These are phyloP conservation scores for Saturnispora bothae DNA, from an alignment of 805 yeast species.

Conservation along the genomic window DNA sequence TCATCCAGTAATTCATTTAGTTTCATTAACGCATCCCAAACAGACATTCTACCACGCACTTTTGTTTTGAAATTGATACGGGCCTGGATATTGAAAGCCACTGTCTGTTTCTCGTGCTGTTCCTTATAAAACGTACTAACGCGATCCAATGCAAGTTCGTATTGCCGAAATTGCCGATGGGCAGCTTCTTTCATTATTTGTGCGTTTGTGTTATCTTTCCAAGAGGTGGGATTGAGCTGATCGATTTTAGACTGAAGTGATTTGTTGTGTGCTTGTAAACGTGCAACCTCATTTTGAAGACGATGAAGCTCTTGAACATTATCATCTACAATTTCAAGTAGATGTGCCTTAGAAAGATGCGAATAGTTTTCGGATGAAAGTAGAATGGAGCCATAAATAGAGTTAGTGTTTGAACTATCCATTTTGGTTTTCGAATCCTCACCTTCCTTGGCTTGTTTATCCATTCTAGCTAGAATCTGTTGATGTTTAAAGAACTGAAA, in stretches of 20 bases:
- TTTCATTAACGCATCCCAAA: slow-evolving; percentile 61
- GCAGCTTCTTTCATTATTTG: slow-evolving; percentile 17
- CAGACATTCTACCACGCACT: slow-evolving; percentile 52
- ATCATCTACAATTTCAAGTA: neutral
- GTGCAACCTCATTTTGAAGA: too few relatives aligned
- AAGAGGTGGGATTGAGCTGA: too few relatives aligned
- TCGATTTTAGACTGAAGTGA: too few relatives aligned
- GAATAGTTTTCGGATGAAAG: too few relatives aligned
- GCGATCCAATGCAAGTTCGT: slow-evolving; percentile 57
- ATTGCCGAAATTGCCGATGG: slow-evolving; percentile 43
- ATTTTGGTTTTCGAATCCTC: too few relatives aligned
- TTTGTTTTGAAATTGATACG: slow-evolving; percentile 62
- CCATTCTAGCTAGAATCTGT: too few relatives aligned
- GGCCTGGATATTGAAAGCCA: slow-evolving; percentile 62
- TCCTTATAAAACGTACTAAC: slow-evolving; percentile 57
- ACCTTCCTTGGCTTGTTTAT: too few relatives aligned
- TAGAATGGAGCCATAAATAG: too few relatives aligned
- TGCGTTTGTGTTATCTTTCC: slow-evolving; percentile 18
- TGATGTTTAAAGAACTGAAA: too few relatives aligned
- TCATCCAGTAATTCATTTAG: slow-evolving; percentile 57
- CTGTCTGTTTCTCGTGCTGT: slow-evolving; percentile 62
- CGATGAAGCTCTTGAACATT: slow-evolving; percentile 1
- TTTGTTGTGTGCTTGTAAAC: too few relatives aligned
- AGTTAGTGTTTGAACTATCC: too few relatives aligned
- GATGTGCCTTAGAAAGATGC: neutral